These are phyloP conservation scores for Colletotrichum limetticola DNA, from an alignment of 2,329 filamentous ascomycete species.

Conservation along the genomic window DNA sequence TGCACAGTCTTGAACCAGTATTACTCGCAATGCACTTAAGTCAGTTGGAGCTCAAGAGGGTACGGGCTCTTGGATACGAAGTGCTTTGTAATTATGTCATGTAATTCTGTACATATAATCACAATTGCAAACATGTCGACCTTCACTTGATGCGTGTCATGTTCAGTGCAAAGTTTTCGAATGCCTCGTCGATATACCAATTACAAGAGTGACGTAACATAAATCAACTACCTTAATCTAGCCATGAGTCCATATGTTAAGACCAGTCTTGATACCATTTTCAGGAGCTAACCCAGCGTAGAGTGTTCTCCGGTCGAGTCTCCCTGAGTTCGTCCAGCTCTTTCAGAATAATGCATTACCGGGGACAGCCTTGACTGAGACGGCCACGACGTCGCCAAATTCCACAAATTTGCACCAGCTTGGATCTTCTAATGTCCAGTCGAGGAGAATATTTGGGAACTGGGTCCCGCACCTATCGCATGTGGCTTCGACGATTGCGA, in stretches of 20 bases:
- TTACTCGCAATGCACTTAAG: conserved; percentile 54
- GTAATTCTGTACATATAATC: background rate
- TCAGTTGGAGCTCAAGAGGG: no score
- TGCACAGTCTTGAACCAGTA: conserved; percentile 51
- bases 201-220: background rate
- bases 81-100: background rate
- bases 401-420: conserved; percentile 7
- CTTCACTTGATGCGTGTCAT: background rate
- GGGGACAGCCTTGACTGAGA: conserved; percentile 1
- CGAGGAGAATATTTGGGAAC: conserved; percentile 1
- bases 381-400: background rate
- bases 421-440: conserved; percentile 8
- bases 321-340: conserved; percentile 3
- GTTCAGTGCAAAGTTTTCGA: no score
- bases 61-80: no score
- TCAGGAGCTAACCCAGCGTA: conserved; percentile 7
- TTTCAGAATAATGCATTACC: conserved; percentile 11
- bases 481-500: background rate
- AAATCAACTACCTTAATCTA: background rate
- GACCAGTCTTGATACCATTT: conserved; percentile 3
- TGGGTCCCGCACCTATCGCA: conserved; percentile 12
- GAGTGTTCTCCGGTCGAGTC: background rate
- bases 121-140: no score
- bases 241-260: conserved; percentile 11
- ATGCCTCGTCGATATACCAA: no score